Base-by-base conservation (phyloP, 2,329 filamentous ascomycete genomes). In the Thelonectria olida region DNA sequence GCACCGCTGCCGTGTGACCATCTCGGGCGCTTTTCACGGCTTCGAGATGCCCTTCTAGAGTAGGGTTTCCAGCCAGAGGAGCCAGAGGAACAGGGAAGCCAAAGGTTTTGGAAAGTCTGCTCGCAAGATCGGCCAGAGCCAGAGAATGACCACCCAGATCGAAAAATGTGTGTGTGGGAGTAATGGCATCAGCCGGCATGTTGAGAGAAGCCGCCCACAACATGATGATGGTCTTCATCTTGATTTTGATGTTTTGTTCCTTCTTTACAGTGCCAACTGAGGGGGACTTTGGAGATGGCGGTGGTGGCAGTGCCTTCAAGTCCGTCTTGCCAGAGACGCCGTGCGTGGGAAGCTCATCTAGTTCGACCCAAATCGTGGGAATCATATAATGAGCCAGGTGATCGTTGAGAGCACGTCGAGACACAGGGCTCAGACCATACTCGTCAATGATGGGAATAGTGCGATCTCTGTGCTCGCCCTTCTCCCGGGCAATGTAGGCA, bases 371-470 rank as follows among this genome's bases (percentile, higher is more conserved):
- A 3, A 93, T 76, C 1, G 90, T 84, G 0, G 92, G 92, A 54
- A 95, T 90, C 92, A 95, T 94, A 76, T 95, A 95, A 63, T 92
- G 90, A 1, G 92, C 92, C 27, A 95, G 82, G 64, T 88, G 87
- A 15, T 84, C 80, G 1, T 88, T 83, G 2, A 95, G 82, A 15
- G 84, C 84, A 56, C 88, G 85, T 47, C 92, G 85, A 3, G 90
- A 88, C 6, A 84, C 83, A 1, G 91, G 88, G 67, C 91, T 93
- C 75, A 91, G 89, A 5, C 90, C 91, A 25, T 87, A 85, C 57
- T 89, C 86, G 61, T 93, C 88, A 47, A 93, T 86, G 47, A 90
- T 85, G 3, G 92, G 81, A 4, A 80, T 76, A 0, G 88, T 85
- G 20, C 90, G 88, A 42, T 86, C 82, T 39, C 79, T 80, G 13